These are phyloP conservation scores for Talaromyces marneffei DNA, from an alignment of 2,329 filamentous ascomycete species.

Conservation along the genomic window DNA sequence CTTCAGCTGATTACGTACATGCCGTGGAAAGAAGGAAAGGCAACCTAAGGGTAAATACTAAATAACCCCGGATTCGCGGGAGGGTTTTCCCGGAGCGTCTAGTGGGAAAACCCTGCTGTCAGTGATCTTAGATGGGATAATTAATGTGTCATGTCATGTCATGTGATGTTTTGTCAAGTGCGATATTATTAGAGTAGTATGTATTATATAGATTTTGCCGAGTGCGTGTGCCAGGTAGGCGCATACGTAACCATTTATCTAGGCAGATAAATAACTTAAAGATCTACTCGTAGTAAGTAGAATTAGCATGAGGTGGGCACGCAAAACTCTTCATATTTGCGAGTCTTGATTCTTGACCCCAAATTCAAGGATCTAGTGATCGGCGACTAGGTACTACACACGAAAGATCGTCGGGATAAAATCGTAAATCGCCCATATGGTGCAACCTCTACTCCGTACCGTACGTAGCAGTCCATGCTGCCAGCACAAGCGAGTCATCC, in stretches of 20 bases:
- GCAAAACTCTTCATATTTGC: not conserved
- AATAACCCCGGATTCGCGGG: slow-evolving; percentile 5
- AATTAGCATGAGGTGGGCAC: too few relatives aligned
- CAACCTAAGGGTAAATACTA: not conserved
- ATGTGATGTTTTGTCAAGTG: not conserved
- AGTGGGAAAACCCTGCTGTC: not conserved
- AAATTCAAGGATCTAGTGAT: not conserved
- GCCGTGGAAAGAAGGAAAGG: too few relatives aligned
- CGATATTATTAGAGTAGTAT: not conserved
- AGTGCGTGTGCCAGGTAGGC: too few relatives aligned
- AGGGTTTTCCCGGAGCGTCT: not conserved
- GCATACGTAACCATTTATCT: too few relatives aligned
- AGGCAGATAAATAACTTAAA: too few relatives aligned
- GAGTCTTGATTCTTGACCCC: not conserved
- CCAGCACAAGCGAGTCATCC: not conserved
- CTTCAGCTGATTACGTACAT: not conserved
- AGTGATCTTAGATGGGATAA: not conserved
- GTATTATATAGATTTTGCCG: not conserved
- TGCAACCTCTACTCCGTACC: not conserved
- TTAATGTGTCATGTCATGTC: not conserved
- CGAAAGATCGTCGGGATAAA: not conserved
- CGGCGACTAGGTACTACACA: not conserved
- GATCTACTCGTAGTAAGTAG: too few relatives aligned
- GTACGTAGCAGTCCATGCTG: too few relatives aligned
- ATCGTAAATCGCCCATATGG: not conserved